phyloP scores from a whole-genome alignment of 805 yeast genomes.

The Hyphopichia homilentoma region DNA sequence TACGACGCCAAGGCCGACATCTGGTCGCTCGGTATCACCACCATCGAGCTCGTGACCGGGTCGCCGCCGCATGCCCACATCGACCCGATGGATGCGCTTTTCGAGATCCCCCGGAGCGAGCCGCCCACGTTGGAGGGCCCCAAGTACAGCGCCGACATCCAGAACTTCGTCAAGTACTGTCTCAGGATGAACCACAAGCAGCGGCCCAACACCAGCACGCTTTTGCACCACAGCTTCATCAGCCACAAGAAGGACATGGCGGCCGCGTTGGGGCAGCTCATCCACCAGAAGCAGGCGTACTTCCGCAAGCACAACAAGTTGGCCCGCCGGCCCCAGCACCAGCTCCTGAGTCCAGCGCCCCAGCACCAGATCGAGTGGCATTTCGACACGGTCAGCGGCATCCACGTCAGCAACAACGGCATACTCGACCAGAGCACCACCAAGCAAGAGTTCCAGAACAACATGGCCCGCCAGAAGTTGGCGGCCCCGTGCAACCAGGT shows the following conservation, averaged over 20 bases:
- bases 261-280: background rate
- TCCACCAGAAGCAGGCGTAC: constrained; percentile 33
- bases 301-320: background rate
- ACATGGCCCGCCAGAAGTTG: background rate
- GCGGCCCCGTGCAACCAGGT: background rate
- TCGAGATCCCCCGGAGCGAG: constrained; percentile 60
- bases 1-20: constrained; percentile 88
- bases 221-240: constrained; percentile 55
- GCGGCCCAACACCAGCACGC: constrained; percentile 58
- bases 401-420: background rate
- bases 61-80: constrained; percentile 71
- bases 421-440: background rate
- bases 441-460: background rate
- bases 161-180: constrained; percentile 65
- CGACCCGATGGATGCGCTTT: constrained; percentile 75
- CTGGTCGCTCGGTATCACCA: constrained; percentile 94
- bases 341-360: background rate
- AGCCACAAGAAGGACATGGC: constrained; percentile 24
- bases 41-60: constrained; percentile 80
- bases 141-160: constrained; percentile 47
- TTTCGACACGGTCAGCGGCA: background rate
- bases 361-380: background rate
- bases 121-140: constrained; percentile 57
- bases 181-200: constrained; percentile 59
- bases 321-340: background rate